Evolutionary conservation across 768 basidiomycete species (phyloP).

Genomic region (Pluteus cervinus): DNA sequence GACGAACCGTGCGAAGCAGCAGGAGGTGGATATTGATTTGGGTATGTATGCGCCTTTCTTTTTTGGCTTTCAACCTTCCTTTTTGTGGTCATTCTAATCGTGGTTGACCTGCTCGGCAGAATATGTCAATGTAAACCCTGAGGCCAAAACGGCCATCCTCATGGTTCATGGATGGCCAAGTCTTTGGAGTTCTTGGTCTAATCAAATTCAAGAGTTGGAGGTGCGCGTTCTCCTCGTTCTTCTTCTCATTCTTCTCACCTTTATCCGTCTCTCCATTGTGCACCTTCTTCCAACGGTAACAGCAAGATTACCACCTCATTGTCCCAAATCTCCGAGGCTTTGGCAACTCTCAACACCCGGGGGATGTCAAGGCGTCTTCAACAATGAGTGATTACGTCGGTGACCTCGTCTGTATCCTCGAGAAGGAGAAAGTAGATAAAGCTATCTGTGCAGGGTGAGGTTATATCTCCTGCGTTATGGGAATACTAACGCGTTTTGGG

Average conservation of each 20-base stretch:
- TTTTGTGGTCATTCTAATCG: too few species aligned
- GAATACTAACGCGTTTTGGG: not conserved
- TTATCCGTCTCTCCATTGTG: too few species aligned
- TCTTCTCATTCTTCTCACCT: too few species aligned
- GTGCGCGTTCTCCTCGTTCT: constrained; percentile 31
- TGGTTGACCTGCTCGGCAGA: too few species aligned
- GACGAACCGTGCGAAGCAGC: too few species aligned
- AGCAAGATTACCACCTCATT: constrained; percentile 59
- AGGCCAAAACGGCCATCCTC: constrained; percentile 43
- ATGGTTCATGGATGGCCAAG: constrained; percentile 81
- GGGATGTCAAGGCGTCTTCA: constrained; percentile 52
- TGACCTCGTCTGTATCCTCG: constrained; percentile 60
- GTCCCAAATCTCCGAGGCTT: constrained; percentile 67
- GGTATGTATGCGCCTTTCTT: too few species aligned
- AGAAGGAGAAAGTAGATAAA: constrained; percentile 38
- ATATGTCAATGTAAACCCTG: constrained; percentile 60
- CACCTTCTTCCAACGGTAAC: too few species aligned
- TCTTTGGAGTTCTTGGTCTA: constrained; percentile 70
- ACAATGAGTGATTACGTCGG: constrained; percentile 54
- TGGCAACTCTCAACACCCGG: constrained; percentile 60
- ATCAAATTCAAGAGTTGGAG: constrained; percentile 63
- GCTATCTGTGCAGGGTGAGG: constrained; percentile 61
- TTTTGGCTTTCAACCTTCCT: too few species aligned
- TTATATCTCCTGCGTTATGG: too few species aligned
- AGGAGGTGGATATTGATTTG: too few species aligned